Base-by-base conservation (phyloP, 768 basidiomycete genomes). In the Myochromella boudieri region DNA sequence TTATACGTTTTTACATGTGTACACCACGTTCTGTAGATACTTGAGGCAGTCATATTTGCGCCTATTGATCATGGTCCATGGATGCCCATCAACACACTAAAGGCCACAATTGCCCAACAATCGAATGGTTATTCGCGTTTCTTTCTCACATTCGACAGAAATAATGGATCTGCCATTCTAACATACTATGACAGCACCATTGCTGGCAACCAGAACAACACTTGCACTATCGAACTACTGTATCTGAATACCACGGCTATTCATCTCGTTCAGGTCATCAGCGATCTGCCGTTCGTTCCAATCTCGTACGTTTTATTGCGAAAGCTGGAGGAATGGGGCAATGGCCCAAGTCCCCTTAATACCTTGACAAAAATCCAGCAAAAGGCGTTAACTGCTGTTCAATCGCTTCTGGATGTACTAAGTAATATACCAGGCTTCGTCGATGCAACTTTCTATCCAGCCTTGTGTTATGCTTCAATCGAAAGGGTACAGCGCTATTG, bases 281-380 rank as follows among this genome's bases (percentile, higher is more conserved):
- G 46, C 14, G 42, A 20, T 9, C n/a, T 51, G n/a, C 42, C 55
- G 14, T 41, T 47, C 15, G 42, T 26, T 1, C 43, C 55, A 1
- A 44, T 50, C 1, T 47, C 45, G 4, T 45, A 49, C 17, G 22
- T 51, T 10, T 39, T 53, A 7, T 24, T 48, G 14, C 38, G 29
- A 6, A 56, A 53, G 42, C 18, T 51, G 10, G 39, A 48, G 18
- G 39, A 44, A 20, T 53, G 49, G 49, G 44, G n/a, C n/a, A n/a
- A n/a, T n/a, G n/a, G n/a, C n/a, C n/a, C n/a, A n/a, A n/a, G n/a
- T n/a, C n/a, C n/a, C n/a, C n/a, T n/a, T 2, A 27, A 11, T 14
- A 10, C 45, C 21, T 20, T 27, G 6, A n/a, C 44, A 6, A 34
- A 32, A 10, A 14, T 32, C 3, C 28, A 17, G 9, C 7, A n/a